Conservation (phyloP, 1,284 basidiomycete genomes). For the Xerocomus amazonicus region DNA sequence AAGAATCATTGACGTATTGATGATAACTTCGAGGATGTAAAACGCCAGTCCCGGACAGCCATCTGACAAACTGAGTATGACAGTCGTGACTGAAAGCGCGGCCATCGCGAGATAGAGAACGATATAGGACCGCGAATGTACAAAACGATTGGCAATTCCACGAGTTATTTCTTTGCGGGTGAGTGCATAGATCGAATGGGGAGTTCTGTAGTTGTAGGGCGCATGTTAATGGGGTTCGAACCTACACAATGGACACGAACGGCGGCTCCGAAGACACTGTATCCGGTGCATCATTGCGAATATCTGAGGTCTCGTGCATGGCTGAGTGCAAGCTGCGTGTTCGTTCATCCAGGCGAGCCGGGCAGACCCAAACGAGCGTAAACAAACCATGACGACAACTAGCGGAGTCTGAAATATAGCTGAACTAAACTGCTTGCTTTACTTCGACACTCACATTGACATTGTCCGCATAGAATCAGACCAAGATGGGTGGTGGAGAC, state of each 20-base stretch:
- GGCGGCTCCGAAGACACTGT: conserved; percentile 16
- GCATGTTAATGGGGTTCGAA: conserved; percentile 14
- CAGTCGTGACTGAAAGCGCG: conserved; percentile 83
- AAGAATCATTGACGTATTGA: conserved; percentile 89
- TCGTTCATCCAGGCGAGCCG: too few relatives aligned
- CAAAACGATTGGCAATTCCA: conserved; percentile 81
- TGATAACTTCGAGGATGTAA: conserved; percentile 87
- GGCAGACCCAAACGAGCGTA: conserved; percentile 20
- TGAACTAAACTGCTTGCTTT: too few relatives aligned
- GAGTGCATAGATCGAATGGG: conserved; percentile 76
- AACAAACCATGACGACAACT: conserved; percentile 14
- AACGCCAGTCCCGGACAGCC: conserved; percentile 79
- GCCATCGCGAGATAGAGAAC: conserved; percentile 90
- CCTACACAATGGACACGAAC: conserved; percentile 21
- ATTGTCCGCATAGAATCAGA: conserved; percentile 22
- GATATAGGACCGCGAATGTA: conserved; percentile 78
- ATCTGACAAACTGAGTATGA: conserved; percentile 80
- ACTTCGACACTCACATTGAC: conserved; percentile 4
- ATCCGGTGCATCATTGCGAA: conserved; percentile 16
- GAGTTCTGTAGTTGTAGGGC: conserved; percentile 43
- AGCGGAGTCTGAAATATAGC: neutral
- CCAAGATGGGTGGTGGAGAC: conserved; percentile 93
- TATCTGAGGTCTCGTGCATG: conserved; percentile 26
- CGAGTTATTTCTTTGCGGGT: conserved; percentile 74
- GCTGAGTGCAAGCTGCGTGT: neutral